These are phyloP conservation scores for Pistacia integerrima DNA, from an alignment of 345 rosid species.

Conservation along the genomic window DNA sequence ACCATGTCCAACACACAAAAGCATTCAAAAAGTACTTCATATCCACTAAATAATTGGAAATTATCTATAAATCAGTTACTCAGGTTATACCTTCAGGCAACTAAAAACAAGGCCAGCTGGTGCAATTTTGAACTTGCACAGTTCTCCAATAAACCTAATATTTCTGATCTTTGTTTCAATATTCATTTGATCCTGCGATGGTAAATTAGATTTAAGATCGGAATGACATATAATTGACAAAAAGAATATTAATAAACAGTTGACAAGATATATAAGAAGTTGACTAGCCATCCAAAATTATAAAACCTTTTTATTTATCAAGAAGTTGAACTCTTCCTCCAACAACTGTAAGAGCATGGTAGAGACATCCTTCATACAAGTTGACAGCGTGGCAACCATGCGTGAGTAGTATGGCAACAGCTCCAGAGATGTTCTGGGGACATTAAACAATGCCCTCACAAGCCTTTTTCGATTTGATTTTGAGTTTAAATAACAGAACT, in stretches of 20 bases:
- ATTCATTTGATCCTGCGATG: constrained; percentile 96
- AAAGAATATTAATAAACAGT: constrained; percentile 19
- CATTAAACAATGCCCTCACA: constrained; percentile 90
- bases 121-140: constrained; percentile 91
- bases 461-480: constrained; percentile 95
- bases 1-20: background rate
- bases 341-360: constrained; percentile 87
- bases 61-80: constrained; percentile 2
- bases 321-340: constrained; percentile 97
- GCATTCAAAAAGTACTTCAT: background rate
- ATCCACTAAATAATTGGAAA: background rate
- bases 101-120: constrained; percentile 81
- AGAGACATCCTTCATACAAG: constrained; percentile 95
- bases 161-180: constrained; percentile 97
- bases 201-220: constrained; percentile 22
- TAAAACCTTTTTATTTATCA: constrained; percentile 87
- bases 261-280: constrained; percentile 4
- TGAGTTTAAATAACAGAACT: constrained; percentile 93
- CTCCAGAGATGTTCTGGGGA: constrained; percentile 96
- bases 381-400: constrained; percentile 92
- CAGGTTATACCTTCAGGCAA: constrained; percentile 82
- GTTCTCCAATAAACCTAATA: constrained; percentile 97
- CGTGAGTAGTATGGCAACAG: constrained; percentile 94
- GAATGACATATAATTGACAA: background rate
- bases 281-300: constrained; percentile 13